Base-by-base conservation (phyloP, 73 alveolate genomes). In the Paramecium sonneborni region DNA sequence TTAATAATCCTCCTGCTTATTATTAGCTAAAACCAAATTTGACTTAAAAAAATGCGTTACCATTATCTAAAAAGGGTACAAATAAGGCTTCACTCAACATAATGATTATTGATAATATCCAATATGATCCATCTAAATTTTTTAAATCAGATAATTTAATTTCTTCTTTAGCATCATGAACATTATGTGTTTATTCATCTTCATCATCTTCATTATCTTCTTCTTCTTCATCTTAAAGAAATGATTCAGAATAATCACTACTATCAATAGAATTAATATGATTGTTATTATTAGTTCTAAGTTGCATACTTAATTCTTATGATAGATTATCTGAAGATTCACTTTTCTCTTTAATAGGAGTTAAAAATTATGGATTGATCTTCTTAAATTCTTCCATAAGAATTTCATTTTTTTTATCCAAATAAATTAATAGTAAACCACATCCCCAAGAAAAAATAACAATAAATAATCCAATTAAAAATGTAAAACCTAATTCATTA, bases 11-110 rank as follows among this genome's bases (percentile, higher is more conserved):
- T 5, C 90, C 90, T 41, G 90, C 90, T 41, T 18, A 79, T 24
- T 39, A 10, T 79, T 79, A 28, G 9, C 62, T 79, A 46, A 43
- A 79, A 10, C 90, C 90, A 79, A 30, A 79, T 46, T 46, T 79
- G n/a, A 43, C 90, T 79, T 79, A 43, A 11, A 79, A 26, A 43
- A 79, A 79, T 30, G 44, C 90, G 28, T 79, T 79, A 18, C 90
- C 90, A 79, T 79, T 79, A 44, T 79, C 90, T 44, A 79, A 46
- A 44, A 79, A 79, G 18, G 90, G 90, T 0, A 79, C 90, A 46
- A 79, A 79, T 14, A 79, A 43, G 1, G 90, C 90, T 46, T 79
- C 90, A 43, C 76, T 79, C 28, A 79, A 79, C 90, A 79, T 79
- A 46, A 39, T 43, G 21, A 79, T 79, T 14, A 23, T 20, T 21